These are phyloP conservation scores for Tolypocladium nubicola DNA, from an alignment of 2,329 filamentous ascomycete genomes.

Conservation along the genomic window DNA sequence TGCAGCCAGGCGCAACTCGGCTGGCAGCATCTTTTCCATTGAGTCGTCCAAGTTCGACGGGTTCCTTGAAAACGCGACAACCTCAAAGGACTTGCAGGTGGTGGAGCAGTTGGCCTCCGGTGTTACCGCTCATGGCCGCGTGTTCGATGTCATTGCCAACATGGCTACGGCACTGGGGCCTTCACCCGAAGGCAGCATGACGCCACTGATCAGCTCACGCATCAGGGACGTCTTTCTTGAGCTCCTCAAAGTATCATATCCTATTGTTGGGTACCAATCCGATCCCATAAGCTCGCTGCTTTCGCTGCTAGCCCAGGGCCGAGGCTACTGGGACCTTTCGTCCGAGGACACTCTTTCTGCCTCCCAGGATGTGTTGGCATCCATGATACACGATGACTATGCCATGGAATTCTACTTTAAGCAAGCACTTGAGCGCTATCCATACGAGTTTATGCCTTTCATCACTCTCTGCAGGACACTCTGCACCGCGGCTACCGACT, in stretches of 20 bases:
- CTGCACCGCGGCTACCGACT: slow-evolving; percentile 23
- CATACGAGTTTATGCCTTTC: slow-evolving; percentile 76
- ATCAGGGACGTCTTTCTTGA: slow-evolving; percentile 58
- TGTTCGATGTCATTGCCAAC: slow-evolving; percentile 41
- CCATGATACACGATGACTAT: slow-evolving; percentile 23
- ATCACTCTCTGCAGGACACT: slow-evolving; percentile 60
- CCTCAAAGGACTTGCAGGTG: slow-evolving; percentile 40
- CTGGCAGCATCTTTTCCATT: slow-evolving; percentile 51
- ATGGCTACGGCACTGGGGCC: slow-evolving; percentile 39
- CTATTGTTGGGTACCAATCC: slow-evolving; percentile 59
- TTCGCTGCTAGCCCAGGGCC: slow-evolving; percentile 48
- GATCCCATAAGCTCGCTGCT: slow-evolving; percentile 60
- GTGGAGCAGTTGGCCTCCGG: slow-evolving; percentile 38
- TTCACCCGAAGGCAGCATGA: slow-evolving; percentile 35
- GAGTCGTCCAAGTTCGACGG: slow-evolving; percentile 49
- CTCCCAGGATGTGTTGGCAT: slow-evolving; percentile 21
- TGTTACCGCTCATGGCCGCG: slow-evolving; percentile 37
- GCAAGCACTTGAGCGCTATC: slow-evolving; percentile 67
- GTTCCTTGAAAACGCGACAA: slow-evolving; percentile 39
- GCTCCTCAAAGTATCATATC: slow-evolving; percentile 56
- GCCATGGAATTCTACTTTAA: slow-evolving; percentile 52
- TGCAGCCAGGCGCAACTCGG: slow-evolving; percentile 43
- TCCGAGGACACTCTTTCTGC: slow-evolving; percentile 17
- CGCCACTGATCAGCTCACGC: slow-evolving; percentile 47
- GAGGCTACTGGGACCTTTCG: slow-evolving; percentile 43